These are phyloP conservation scores for Fusarium floridanum DNA, from an alignment of 2,329 filamentous ascomycete genomes.

Conservation along the genomic window DNA sequence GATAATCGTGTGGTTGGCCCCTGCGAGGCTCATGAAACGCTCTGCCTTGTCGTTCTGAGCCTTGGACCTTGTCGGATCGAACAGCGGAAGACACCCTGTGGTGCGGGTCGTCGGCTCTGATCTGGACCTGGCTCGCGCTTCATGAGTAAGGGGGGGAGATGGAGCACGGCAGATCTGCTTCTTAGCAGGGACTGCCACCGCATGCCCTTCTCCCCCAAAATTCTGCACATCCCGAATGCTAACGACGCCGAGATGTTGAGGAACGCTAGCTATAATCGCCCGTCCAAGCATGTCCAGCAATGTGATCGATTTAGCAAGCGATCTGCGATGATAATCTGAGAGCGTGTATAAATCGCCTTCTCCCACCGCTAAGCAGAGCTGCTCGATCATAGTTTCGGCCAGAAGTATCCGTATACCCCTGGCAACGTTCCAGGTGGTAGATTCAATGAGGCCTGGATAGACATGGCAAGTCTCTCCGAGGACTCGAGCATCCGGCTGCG, in stretches of 20 bases:
- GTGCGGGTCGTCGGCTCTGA: constrained; percentile 13
- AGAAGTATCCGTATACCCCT: constrained; percentile 61
- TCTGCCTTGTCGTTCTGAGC: constrained; percentile 54
- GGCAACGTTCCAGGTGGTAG: constrained; percentile 63
- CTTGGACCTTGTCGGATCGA: constrained; percentile 55
- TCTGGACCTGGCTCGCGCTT: constrained; percentile 37
- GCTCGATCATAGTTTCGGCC: constrained; percentile 61
- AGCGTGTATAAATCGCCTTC: constrained; percentile 40
- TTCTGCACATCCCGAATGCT: constrained; percentile 54
- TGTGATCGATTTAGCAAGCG: constrained; percentile 53
- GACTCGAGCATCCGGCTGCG: constrained; percentile 56
- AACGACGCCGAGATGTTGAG: constrained; percentile 64
- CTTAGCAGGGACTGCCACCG: constrained; percentile 46
- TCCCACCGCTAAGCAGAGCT: constrained; percentile 50
- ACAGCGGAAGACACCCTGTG: constrained; percentile 51
- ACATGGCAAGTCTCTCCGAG: constrained; percentile 59
- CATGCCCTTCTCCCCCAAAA: constrained; percentile 26
- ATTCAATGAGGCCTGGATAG: constrained; percentile 59
- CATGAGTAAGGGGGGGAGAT: constrained; percentile 38
- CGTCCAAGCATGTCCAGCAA: constrained; percentile 56
- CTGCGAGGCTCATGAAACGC: constrained; percentile 63
- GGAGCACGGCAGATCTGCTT: constrained; percentile 49
- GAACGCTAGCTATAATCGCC: constrained; percentile 61
- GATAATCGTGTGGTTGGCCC: constrained; percentile 62
- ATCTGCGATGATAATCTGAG: constrained; percentile 50